A percentile compares a stretch with the other conserved stretches of the same genome.
These are phyloP conservation scores for Trametes punicea DNA, from an alignment of 768 basidiomycete species.

Conservation along the genomic window DNA sequence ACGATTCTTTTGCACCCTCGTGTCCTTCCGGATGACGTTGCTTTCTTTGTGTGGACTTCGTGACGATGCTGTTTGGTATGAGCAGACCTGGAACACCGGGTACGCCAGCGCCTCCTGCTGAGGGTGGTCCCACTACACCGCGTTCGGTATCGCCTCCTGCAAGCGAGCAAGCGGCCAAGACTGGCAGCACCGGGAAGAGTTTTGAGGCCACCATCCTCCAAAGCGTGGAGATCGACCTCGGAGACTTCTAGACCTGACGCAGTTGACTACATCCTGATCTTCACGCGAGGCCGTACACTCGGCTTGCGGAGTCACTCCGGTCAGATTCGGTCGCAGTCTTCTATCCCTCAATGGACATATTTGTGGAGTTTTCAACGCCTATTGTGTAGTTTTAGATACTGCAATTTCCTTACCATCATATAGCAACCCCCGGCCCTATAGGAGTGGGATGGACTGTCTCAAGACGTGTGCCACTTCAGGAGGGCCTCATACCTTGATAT, in stretches of 20 bases:
- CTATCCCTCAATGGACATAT: neutral
- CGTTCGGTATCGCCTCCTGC: slow-evolving; percentile 34
- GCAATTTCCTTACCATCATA: slow-evolving; percentile 3
- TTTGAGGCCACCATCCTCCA: slow-evolving; percentile 61
- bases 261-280: too few relatives aligned
- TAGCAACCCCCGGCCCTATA: neutral
- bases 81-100: slow-evolving; percentile 37
- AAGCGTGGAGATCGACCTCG: slow-evolving; percentile 70
- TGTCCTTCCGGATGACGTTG: neutral
- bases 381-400: slow-evolving; percentile 7
- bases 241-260: slow-evolving; percentile 56
- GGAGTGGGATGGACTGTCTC: neutral
- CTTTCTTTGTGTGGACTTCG: slow-evolving; percentile 3
- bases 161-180: slow-evolving; percentile 21
- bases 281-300: too few relatives aligned
- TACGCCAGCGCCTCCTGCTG: slow-evolving; percentile 38
- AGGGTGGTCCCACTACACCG: slow-evolving; percentile 20
- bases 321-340: neutral
- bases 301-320: too few relatives aligned
- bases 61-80: neutral
- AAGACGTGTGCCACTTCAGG: too few relatives aligned
- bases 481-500: too few relatives aligned
- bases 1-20: neutral
- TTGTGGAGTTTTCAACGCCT: slow-evolving; percentile 2
- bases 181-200: slow-evolving; percentile 35